Evolutionary conservation across 2,329 filamentous ascomycete genomes (phyloP).

Genomic region (Stagonosporopsis rhizophila): DNA sequence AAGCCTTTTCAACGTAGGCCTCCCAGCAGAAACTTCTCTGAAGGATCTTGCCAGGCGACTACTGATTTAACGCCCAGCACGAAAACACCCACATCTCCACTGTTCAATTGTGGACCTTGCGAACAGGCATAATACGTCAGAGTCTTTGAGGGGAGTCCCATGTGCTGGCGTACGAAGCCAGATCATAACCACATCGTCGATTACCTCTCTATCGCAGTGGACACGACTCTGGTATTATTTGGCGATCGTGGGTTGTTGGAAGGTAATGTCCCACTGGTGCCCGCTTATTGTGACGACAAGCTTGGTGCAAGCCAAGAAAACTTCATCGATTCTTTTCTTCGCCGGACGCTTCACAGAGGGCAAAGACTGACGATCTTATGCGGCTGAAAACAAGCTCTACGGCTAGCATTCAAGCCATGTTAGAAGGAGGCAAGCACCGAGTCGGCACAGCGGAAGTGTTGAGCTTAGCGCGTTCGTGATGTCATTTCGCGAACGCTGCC

Average conservation of each 20-base stretch:
- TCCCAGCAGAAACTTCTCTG: neutral
- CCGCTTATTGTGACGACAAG: slow-evolving; percentile 16
- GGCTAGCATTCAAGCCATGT: slow-evolving; percentile 1
- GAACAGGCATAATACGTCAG: neutral
- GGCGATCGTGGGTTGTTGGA: slow-evolving; percentile 13
- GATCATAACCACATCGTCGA: slow-evolving; percentile 14
- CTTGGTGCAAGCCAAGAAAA: slow-evolving; percentile 4
- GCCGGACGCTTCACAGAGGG: neutral
- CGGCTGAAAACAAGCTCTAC: slow-evolving; percentile 18
- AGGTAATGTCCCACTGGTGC: slow-evolving; percentile 1
- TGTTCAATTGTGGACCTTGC: slow-evolving; percentile 9
- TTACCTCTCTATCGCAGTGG: slow-evolving; percentile 5
- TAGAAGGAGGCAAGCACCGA: slow-evolving; percentile 8
- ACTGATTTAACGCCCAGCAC: slow-evolving; percentile 7
- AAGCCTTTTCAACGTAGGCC: slow-evolving; percentile 2
- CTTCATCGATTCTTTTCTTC: neutral
- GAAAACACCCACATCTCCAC: slow-evolving; percentile 10
- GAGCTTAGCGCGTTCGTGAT: slow-evolving; percentile 2
- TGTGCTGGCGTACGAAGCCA: neutral
- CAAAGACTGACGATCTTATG: slow-evolving; percentile 7
- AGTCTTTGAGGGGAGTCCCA: neutral
- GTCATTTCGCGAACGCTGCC: slow-evolving; percentile 1
- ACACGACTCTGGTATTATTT: neutral
- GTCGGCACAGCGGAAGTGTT: slow-evolving; percentile 1
- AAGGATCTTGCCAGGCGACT: neutral